Conservation (phyloP, 2,329 filamentous ascomycete species). For the Aspergillus oerlinghausenensis region DNA sequence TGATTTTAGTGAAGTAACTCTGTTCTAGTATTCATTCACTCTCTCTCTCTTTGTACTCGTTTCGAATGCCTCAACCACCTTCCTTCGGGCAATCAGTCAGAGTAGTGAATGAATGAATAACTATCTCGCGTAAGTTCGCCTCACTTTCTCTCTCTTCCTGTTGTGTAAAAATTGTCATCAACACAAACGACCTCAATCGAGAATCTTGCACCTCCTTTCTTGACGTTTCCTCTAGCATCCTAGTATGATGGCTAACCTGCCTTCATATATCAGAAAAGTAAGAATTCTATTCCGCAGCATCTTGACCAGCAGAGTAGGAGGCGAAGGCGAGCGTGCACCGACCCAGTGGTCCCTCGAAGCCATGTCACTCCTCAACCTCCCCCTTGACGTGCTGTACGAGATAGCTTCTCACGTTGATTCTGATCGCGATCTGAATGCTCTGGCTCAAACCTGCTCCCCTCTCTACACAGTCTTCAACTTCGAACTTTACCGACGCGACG, state of each 20-base stretch:
- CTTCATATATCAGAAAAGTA: too few relatives aligned
- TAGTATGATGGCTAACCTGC: too few relatives aligned
- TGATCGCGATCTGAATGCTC: background rate
- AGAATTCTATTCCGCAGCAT: too few relatives aligned
- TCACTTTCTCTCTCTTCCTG: too few relatives aligned
- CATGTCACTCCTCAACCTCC: background rate
- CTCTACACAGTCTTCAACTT: background rate
- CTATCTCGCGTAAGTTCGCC: too few relatives aligned
- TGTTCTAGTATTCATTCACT: background rate
- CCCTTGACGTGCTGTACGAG: background rate
- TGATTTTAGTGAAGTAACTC: background rate
- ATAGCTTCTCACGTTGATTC: background rate
- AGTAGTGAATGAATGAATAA: background rate
- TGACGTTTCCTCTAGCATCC: too few relatives aligned
- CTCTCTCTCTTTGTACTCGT: too few relatives aligned
- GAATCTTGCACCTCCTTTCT: too few relatives aligned
- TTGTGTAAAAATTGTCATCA: background rate
- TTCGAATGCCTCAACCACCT: background rate
- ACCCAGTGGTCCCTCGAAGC: too few relatives aligned
- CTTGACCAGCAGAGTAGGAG: too few relatives aligned
- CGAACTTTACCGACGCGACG: background rate
- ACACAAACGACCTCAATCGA: background rate
- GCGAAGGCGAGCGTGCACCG: too few relatives aligned
- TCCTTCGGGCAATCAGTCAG: background rate
- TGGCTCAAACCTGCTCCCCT: background rate